Evolutionary conservation across 306 rosid species (phyloP), one percentile per base, ranked within the genome.

Genomic region (Ochetophila trinervis): DNA sequence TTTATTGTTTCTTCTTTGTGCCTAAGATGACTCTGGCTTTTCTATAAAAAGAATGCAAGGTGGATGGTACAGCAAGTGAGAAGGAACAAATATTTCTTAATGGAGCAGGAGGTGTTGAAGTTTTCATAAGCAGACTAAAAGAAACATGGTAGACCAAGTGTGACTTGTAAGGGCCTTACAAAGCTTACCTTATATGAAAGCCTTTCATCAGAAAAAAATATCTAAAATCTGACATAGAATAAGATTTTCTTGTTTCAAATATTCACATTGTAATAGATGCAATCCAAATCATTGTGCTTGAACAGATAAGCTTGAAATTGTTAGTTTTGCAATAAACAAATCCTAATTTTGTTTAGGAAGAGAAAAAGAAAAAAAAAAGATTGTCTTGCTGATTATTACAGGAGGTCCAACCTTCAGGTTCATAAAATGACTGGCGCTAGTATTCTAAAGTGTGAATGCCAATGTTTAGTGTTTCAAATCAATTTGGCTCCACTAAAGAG

Each of bases 401-500:
- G n/a, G n/a, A n/a, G 48, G 32, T 5, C 24, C 42, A 24, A 34
- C 44, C 47, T 16, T 18, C 34, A 55, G 50, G 72, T 62, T 63
- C 47, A 74, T 68, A 35, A 56, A 40, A 42, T 48, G 69, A 65
- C 45, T 24, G 75, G 74, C 49, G 21, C 58, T 67, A 37, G 22
- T 2, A 52, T 45, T 78, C 53, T 21, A 59, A 66, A 65, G 72
- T 23, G 34, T 65, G 51, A 67, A 48, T 40, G 14, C 53, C 55
- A 73, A 54, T 55, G 55, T 27, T 70, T 62, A 60, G 73, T 52
- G 37, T 57, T 75, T 75, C 76, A 70, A 73, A 77, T 57, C 36
- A 55, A 71, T 60, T n/a, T 27, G 66, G 66, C 66, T 64, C 62
- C 81, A 44, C 11, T 67, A 57, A 78, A 74, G 75, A 52, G 72